Conservation (phyloP, 768 basidiomycete genomes). For the Podaxis sp. region DNA sequence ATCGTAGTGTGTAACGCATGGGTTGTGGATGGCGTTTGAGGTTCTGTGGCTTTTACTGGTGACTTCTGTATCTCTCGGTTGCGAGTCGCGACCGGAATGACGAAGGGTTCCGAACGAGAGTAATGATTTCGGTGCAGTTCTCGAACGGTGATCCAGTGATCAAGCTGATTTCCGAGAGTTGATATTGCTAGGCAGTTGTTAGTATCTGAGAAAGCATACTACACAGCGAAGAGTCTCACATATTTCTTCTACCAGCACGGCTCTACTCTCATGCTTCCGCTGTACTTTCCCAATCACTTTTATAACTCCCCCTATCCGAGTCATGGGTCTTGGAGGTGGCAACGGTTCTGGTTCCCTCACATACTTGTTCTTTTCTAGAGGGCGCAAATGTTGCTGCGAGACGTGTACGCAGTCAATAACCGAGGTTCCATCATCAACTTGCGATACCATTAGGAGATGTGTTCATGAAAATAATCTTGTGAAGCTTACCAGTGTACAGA, state of each 20-base stretch:
- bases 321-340: slow-evolving; percentile 34
- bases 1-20: slow-evolving; percentile 13
- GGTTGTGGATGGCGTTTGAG: slow-evolving; percentile 11
- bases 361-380: slow-evolving; percentile 18
- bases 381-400: slow-evolving; percentile 25
- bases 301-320: slow-evolving; percentile 46
- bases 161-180: slow-evolving; percentile 50
- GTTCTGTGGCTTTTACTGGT: not conserved
- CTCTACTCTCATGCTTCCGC: slow-evolving; percentile 39
- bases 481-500: slow-evolving; percentile 53
- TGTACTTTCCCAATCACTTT: slow-evolving; percentile 47
- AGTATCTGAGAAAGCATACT: not conserved
- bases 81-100: slow-evolving; percentile 36
- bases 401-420: slow-evolving; percentile 66
- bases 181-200: slow-evolving; percentile 35
- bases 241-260: slow-evolving; percentile 49
- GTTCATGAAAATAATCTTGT: not conserved
- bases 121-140: slow-evolving; percentile 56
- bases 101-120: slow-evolving; percentile 47
- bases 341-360: slow-evolving; percentile 14
- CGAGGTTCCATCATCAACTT: slow-evolving; percentile 79
- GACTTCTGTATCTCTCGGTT: slow-evolving; percentile 1
- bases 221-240: slow-evolving; percentile 35
- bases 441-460: not conserved
- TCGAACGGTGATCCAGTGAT: slow-evolving; percentile 53